Evolutionary conservation across 1,284 basidiomycete species (phyloP), one percentile per base, ranked within the genome.

Genomic region (Limonomyces culmigenus): DNA sequence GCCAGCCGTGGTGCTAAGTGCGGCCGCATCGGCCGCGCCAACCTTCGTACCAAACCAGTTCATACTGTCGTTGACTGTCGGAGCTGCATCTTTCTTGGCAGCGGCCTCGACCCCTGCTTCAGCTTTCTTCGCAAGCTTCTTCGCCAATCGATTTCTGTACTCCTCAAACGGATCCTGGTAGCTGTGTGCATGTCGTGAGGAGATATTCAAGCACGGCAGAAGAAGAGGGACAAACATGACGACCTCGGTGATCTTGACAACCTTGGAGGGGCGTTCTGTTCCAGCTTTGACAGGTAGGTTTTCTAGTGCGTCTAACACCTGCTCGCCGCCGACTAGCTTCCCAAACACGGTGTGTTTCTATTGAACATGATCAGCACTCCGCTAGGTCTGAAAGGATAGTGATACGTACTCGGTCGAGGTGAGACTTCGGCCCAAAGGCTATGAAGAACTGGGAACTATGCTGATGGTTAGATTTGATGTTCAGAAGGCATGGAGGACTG

Each of bases 321-420:
- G 83, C 50, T 93, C 87, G 3, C 92, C 92, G 16, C 92, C 92
- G 0, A 97, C 88, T 4, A 96, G 65, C 47, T 95, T 89, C 2
- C 95, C 93, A 51, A 99, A 99, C 1, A 97, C 92, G 0, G 92
- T 95, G 50, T 95, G 88, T 47, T 89, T 87, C 39, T 71, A 72
- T n/a, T n/a, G n/a, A n/a, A n/a, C n/a, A n/a, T n/a, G n/a, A n/a
- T n/a, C n/a, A n/a, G n/a, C n/a, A n/a, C n/a, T n/a, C n/a, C n/a
- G n/a, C n/a, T n/a, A n/a, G n/a, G n/a, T n/a, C n/a, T n/a, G n/a
- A n/a, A n/a, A n/a, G n/a, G n/a, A n/a, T n/a, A n/a, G n/a, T n/a
- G n/a, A n/a, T n/a, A n/a, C n/a, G n/a, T n/a, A n/a, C n/a, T n/a
- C n/a, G n/a, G 51, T 76, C 75, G 10, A 96, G 68, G 52, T 95